A percentile compares a stretch with the other conserved stretches of the same genome.
Evolutionary conservation across 345 rosid species (phyloP).

Genomic region (Zanthoxylum bungeanum): DNA sequence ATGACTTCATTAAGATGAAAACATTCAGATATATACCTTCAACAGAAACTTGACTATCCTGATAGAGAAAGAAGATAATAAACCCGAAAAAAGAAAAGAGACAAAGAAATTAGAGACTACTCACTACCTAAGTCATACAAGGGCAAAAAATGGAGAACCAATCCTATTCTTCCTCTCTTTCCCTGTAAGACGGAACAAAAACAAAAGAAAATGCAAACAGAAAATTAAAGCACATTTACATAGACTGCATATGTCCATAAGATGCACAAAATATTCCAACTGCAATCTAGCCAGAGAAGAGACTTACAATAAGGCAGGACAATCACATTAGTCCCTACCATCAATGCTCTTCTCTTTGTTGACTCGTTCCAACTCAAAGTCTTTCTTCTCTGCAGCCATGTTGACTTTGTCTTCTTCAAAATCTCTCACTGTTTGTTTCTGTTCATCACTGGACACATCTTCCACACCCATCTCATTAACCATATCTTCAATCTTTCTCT

Average conservation of each 20-base stretch:
- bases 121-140: conserved; percentile 15
- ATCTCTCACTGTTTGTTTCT: neutral
- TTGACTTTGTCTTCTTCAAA: no score
- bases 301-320: conserved; percentile 25
- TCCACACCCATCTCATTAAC: conserved; percentile 15
- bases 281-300: conserved; percentile 26
- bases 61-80: neutral
- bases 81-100: neutral
- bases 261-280: conserved; percentile 17
- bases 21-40: conserved; percentile 16
- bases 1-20: conserved; percentile 2
- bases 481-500: conserved; percentile 16
- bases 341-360: neutral
- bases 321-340: conserved; percentile 14
- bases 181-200: conserved; percentile 14
- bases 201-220: neutral
- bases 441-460: conserved; percentile 11
- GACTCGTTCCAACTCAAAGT: neutral
- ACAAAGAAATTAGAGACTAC: conserved; percentile 9
- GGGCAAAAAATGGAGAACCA: conserved; percentile 8
- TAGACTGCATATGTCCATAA: conserved; percentile 6
- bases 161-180: neutral
- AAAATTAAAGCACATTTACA: conserved; percentile 13
- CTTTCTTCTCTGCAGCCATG: no score
- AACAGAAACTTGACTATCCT: conserved; percentile 1